A percentile compares a stretch with the other conserved stretches of the same genome.
phyloP scores from a whole-genome alignment of 805 yeast genomes.

The Zygosaccharomyces bisporus region DNA sequence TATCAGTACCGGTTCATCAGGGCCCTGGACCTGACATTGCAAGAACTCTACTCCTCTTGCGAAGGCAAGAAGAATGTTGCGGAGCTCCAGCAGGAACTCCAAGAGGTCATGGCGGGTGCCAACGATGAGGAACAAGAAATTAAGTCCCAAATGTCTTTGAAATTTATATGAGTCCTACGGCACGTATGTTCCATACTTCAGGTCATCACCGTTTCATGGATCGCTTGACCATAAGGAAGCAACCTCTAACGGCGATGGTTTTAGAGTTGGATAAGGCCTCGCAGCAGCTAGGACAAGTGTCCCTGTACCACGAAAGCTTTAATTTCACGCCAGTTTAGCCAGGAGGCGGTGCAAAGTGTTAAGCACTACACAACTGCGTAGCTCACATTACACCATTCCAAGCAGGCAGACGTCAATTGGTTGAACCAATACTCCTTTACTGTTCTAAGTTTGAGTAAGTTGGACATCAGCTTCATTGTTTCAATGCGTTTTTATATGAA shows the following conservation, averaged over 20 bases:
- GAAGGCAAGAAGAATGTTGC: slow-evolving; percentile 9
- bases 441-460: not conserved
- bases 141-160: slow-evolving; percentile 29
- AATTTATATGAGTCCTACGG: slow-evolving; percentile 19
- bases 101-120: slow-evolving; percentile 15
- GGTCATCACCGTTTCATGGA: slow-evolving; percentile 98
- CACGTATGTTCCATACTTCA: slow-evolving; percentile 66
- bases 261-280: slow-evolving; percentile 61
- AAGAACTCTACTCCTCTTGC: slow-evolving; percentile 20
- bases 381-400: not conserved
- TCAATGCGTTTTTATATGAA: not conserved
- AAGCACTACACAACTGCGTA: not conserved
- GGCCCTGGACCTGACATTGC: slow-evolving; percentile 25
- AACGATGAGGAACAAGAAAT: slow-evolving; percentile 27
- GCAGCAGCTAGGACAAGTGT: not conserved
- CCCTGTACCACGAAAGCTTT: slow-evolving; percentile 8
- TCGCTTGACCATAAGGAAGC: slow-evolving; percentile 61
- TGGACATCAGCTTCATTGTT: not conserved
- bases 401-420: not conserved
- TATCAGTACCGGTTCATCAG: slow-evolving; percentile 31
- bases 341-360: not conserved
- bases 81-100: slow-evolving; percentile 16
- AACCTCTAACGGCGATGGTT: slow-evolving; percentile 98
- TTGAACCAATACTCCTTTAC: not conserved
- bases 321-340: slow-evolving; percentile 9